These are phyloP conservation scores for Aureobasidium musti DNA, from an alignment of 2,329 filamentous ascomycete genomes.

Conservation along the genomic window DNA sequence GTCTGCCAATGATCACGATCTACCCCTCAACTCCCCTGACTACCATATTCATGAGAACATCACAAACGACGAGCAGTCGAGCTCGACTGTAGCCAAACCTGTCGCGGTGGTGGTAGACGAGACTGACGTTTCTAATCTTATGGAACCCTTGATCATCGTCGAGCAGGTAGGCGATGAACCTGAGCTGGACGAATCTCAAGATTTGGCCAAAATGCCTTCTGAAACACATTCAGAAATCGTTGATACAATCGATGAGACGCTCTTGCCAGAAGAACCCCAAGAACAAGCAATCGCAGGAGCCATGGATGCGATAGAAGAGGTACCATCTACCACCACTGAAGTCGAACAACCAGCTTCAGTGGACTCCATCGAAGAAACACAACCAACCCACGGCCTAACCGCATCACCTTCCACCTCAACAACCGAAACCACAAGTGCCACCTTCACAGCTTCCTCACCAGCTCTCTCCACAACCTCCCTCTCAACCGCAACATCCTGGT, in stretches of 20 bases:
- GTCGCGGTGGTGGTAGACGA: not conserved
- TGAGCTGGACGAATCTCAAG: not conserved
- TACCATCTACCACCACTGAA: not conserved
- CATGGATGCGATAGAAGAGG: not conserved
- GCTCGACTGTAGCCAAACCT: not conserved
- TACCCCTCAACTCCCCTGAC: not conserved
- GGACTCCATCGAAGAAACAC: not conserved
- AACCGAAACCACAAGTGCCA: conserved; percentile 3
- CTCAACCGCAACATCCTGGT: conserved; percentile 25
- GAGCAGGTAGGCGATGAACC: not conserved
- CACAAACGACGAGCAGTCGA: not conserved
- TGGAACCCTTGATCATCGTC: conserved; percentile 15
- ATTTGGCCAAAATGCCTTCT: not conserved
- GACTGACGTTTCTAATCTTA: not conserved
- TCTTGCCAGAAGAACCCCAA: not conserved
- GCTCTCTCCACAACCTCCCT: conserved; percentile 21
- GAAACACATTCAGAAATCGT: not conserved
- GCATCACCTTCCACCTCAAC: conserved; percentile 11
- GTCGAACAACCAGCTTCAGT: not conserved
- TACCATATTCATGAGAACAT: not conserved
- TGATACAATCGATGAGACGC: not conserved
- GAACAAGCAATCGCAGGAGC: conserved; percentile 9
- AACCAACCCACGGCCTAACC: not conserved
- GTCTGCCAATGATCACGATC: conserved; percentile 8
- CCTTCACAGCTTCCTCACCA: conserved; percentile 20